Evolutionary conservation across 176 grass and related monocot species (phyloP), one percentile per base, ranked within the genome.

Genomic region (Carex cristatella): DNA sequence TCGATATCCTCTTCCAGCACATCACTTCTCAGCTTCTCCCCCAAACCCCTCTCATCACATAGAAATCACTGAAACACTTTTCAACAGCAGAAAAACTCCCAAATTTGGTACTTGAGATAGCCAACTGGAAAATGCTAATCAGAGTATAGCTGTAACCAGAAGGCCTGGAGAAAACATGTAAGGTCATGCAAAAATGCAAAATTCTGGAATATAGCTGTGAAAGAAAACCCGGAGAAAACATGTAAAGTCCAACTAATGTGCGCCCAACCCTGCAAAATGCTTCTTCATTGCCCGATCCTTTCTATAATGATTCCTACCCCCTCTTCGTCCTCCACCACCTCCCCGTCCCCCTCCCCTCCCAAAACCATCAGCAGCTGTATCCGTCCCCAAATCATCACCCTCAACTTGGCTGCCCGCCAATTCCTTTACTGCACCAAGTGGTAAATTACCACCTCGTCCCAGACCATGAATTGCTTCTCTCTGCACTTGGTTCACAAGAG

Each of bases 361-460:
- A 91, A 70, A 86, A 65, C 81, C 81, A 69, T 85, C 65, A 10
- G 23, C 65, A 10, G 23, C 46, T 35, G 64, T 53, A 59, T 57
- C 55, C 0, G 81, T 33, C 23, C 65, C 62, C 79, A 86, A 71
- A 83, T 54, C 85, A 80, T 88, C 91, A 88, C 57, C 89, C 89
- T 81, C 83, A 4, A 35, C 58, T 55, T 66, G 56, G 9, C n/a
- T 53, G 19, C 81, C 61, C 46, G 81, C 54, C 85, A 86, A 81
- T 40, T 91, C 33, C 88, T 93, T 90, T 86, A 77, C 66, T 78
- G 79, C 85, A 23, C 93, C 96, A 51, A 88, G 5, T 63, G 96
- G 88, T 63, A 98, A 27, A 87, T 98, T 98, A 78, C 96, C 96
- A 79, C 96, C 93, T 69, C 91, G 91, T 14, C 96, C 96, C 81